Base-by-base conservation (phyloP, 805 yeast genomes). In the Lachancea fermentati region DNA sequence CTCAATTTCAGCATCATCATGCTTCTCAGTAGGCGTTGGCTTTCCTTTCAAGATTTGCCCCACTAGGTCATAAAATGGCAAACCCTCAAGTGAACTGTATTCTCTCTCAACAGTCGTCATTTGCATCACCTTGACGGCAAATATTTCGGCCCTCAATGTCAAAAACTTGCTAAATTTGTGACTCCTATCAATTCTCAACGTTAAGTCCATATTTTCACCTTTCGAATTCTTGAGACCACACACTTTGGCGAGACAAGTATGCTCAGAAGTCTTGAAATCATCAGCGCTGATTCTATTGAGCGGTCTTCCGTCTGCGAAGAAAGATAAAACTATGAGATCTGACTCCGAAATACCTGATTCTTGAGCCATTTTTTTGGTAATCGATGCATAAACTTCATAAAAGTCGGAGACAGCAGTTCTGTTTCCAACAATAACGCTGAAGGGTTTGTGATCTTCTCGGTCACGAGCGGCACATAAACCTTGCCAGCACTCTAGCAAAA, bases 51-150 rank as follows among this genome's bases (percentile, higher is more conserved):
- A 58, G 32, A 93, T 85, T 26, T 75, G 71, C 14, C 75, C 69
- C n/a, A 75, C 67, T 30, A 94, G 63, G 54, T 87, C 94, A 54
- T 88, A 94, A 57, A 82, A 88, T 38, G 74, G 81, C 39, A 93
- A 67, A 1, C 95, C 97, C 57, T 72, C 76, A 49, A 94, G 64
- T 0, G 98, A 83, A 0, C 89, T 74, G 52, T 69, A 94, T 57
- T 93, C 98, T 67, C 99, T 80, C 60, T 93, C 98, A 12, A 89
- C 75, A 0, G 99, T 91, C 1, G 84, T 75, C 88, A 93, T 79
- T 51, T 81, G 93, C 76, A 85, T 81, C 2, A 89, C 81, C 41
- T 76, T 73, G 73, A 87, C 72, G 13, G 80, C 88, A 34, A 75
- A 72, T 3, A 91, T 58, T 15, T 75, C 73, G 5, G 81, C 63